Percentiles rank a stretch among this genome's conserved stretches.
Evolutionary conservation across 192 early-diverging fungal species (phyloP).

Genomic region (Podila epigama): DNA sequence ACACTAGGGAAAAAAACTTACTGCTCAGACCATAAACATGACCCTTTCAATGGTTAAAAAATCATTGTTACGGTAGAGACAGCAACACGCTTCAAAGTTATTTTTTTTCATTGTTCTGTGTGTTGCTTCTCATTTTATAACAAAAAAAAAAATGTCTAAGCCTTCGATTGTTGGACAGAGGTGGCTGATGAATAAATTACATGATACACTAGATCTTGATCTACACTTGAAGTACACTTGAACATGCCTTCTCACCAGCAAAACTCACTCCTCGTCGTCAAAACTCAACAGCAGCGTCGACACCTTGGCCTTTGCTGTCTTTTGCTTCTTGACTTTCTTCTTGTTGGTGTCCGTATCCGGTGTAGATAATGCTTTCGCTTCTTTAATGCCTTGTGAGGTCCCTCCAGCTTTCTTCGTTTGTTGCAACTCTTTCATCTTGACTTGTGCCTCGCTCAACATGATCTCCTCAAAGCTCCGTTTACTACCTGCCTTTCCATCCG

Average conservation of each 20-base stretch:
- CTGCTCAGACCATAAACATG: background rate
- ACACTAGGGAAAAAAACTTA: slow-evolving; percentile 6
- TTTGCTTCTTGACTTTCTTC: slow-evolving; percentile 2
- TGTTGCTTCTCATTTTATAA: background rate
- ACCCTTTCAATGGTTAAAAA: background rate
- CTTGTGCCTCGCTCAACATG: slow-evolving; percentile 14
- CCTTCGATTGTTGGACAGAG: too few species aligned
- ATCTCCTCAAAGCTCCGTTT: slow-evolving; percentile 30
- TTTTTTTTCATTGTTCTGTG: background rate
- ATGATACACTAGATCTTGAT: too few species aligned
- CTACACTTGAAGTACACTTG: too few species aligned
- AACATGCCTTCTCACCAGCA: too few species aligned
- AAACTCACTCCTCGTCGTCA: slow-evolving; percentile 38
- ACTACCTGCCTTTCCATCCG: background rate
- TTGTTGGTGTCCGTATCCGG: background rate
- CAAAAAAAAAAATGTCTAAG: background rate
- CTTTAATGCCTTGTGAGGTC: background rate
- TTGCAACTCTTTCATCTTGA: slow-evolving; percentile 14
- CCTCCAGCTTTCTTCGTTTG: slow-evolving; percentile 20
- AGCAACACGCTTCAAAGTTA: slow-evolving; percentile 4
- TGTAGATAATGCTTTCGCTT: background rate
- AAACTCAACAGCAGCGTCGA: slow-evolving; percentile 26
- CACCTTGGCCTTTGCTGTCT: slow-evolving; percentile 22
- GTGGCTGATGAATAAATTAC: too few species aligned
- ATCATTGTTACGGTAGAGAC: background rate